phyloP scores from a whole-genome alignment of 176 grass and related monocot species.

The Tillandsia fasciculata region DNA sequence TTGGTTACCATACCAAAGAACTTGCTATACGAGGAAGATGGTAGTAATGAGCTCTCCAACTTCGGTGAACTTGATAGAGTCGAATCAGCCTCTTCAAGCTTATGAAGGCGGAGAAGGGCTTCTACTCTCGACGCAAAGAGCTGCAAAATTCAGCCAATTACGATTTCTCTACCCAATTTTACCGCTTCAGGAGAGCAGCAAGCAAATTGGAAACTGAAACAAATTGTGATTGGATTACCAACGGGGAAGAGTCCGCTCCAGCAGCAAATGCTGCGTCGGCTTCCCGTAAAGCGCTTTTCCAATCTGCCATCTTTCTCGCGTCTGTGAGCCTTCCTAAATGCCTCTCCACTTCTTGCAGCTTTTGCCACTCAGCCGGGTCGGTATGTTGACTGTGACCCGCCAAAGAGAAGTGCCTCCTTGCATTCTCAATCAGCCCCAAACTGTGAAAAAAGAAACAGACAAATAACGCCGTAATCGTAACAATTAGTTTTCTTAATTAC shows the following conservation, averaged over 20 bases:
- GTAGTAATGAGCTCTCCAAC: constrained; percentile 38
- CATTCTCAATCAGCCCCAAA: constrained; percentile 46
- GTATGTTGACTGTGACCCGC: constrained; percentile 20
- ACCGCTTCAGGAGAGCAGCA: not conserved
- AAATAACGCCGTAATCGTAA: constrained; percentile 8
- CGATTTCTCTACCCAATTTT: constrained; percentile 10
- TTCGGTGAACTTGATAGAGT: constrained; percentile 44
- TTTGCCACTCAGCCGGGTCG: constrained; percentile 31
- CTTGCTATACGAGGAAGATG: constrained; percentile 28
- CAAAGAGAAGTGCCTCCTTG: constrained; percentile 33
- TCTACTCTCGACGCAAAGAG: constrained; percentile 77
- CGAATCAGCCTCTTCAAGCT: constrained; percentile 66
- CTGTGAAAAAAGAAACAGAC: constrained; percentile 20
- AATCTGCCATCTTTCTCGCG: constrained; percentile 39
- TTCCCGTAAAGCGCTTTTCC: constrained; percentile 42
- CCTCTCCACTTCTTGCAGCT: constrained; percentile 42
- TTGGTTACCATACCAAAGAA: constrained; percentile 56
- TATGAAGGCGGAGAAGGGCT: constrained; percentile 74
- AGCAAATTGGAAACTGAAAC: not conserved
- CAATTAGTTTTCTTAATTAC: constrained; percentile 3
- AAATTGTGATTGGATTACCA: constrained; percentile 35
- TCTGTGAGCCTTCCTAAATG: constrained; percentile 42
- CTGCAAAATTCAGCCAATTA: constrained; percentile 23
- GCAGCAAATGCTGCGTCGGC: constrained; percentile 42
- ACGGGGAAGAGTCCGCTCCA: constrained; percentile 50